These are phyloP conservation scores for Chaetomium cochliodes DNA, from an alignment of 495 filamentous ascomycete genomes.

Conservation along the genomic window DNA sequence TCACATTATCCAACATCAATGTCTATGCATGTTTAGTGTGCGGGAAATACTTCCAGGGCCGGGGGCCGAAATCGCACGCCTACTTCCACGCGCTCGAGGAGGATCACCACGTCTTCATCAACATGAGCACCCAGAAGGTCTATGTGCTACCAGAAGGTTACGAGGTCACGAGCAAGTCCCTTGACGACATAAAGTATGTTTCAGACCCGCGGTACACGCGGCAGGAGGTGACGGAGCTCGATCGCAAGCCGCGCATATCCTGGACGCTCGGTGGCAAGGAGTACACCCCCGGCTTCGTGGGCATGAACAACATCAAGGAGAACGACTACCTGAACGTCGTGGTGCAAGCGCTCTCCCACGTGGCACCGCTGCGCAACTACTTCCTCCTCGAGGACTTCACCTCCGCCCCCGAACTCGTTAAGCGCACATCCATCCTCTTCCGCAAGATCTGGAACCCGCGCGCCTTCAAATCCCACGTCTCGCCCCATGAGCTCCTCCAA, in stretches of 20 bases:
- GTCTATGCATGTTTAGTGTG: constrained; percentile 98
- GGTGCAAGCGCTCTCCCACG: constrained; percentile 89
- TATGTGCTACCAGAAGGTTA: constrained; percentile 97
- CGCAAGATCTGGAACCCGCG: constrained; percentile 98
- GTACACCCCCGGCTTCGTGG: constrained; percentile 93
- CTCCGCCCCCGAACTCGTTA: constrained; percentile 54
- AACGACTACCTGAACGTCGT: constrained; percentile 99
- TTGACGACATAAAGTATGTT: constrained; percentile 98
- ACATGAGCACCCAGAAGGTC: constrained; percentile 91
- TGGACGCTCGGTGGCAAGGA: constrained; percentile 78
- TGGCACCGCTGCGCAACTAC: constrained; percentile 85
- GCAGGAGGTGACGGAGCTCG: constrained; percentile 73
- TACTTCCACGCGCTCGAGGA: constrained; percentile 97
- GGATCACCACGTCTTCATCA: constrained; percentile 95
- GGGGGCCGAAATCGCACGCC: constrained; percentile 89
- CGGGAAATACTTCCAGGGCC: constrained; percentile 95
- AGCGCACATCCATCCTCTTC: constrained; percentile 85
- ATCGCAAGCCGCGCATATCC: constrained; percentile 69
- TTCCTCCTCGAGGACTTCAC: constrained; percentile 81
- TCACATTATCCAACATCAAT: constrained; percentile 95
- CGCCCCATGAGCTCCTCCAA: constrained; percentile 93
- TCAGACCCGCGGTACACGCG: constrained; percentile 86
- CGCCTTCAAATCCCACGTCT: constrained; percentile 96
- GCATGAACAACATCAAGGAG: constrained; percentile 99
- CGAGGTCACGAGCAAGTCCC: constrained; percentile 89